phyloP scores from a whole-genome alignment of 768 basidiomycete genomes.

The Mycena latifolia region DNA sequence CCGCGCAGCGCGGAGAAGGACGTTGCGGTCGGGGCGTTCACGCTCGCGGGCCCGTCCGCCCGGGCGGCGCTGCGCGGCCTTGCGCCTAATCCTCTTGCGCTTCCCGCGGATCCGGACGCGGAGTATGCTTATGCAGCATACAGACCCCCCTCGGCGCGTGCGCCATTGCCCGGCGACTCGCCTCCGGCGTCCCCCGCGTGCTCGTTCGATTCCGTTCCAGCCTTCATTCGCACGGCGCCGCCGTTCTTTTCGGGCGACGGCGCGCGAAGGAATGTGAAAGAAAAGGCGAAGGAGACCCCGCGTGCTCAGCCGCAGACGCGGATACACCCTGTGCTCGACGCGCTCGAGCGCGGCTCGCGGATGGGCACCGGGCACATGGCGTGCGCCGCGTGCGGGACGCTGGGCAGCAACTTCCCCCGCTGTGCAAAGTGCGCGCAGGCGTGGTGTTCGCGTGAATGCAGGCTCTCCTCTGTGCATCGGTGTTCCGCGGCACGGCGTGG shows the following conservation, averaged over 20 bases:
- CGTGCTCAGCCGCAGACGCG: neutral
- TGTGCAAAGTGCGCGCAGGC: constrained; percentile 25
- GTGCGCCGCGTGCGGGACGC: constrained; percentile 25
- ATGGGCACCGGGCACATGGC: constrained; percentile 28
- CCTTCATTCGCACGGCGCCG: constrained; percentile 32
- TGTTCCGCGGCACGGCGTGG: neutral
- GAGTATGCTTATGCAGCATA: no score
- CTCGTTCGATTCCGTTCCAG: constrained; percentile 20
- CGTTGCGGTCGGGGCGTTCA: constrained; percentile 27
- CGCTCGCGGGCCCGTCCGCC: constrained; percentile 31
- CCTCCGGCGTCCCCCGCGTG: neutral
- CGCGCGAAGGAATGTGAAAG: constrained; percentile 9
- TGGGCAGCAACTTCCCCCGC: constrained; percentile 33
- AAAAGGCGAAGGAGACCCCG: neutral
- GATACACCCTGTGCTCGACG: constrained; percentile 24
- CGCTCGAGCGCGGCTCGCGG: constrained; percentile 26
- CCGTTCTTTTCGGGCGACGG: neutral
- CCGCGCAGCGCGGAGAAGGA: neutral
- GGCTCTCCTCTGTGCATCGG: neutral
- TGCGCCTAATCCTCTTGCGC: neutral
- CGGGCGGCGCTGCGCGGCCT: constrained; percentile 16
- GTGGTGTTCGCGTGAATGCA: constrained; percentile 29
- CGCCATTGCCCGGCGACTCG: constrained; percentile 4
- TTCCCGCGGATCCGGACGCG: neutral
- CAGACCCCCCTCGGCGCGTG: neutral